Evolutionary conservation across 805 yeast genomes (phyloP).

Genomic region (Candida anglica): DNA sequence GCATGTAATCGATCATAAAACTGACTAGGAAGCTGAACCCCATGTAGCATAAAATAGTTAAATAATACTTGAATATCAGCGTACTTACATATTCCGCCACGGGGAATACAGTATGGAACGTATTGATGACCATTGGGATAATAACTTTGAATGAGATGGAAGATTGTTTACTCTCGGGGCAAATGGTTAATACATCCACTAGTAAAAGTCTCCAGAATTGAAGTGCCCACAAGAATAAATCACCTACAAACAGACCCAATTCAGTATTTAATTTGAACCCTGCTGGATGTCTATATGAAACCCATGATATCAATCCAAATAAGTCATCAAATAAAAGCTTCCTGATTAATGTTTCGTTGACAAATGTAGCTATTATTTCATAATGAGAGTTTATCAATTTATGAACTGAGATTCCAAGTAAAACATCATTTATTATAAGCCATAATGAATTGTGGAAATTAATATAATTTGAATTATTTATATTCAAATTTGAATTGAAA

Average conservation of each 20-base stretch:
- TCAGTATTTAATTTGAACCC: slow-evolving; percentile 91
- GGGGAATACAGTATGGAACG: not conserved
- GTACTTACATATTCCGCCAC: not conserved
- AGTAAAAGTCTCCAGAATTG: slow-evolving; percentile 50
- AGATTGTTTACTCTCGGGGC: too few species aligned
- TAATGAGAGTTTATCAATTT: slow-evolving; percentile 37
- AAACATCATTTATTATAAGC: slow-evolving; percentile 78
- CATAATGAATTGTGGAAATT: slow-evolving; percentile 82
- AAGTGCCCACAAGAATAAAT: slow-evolving; percentile 80
- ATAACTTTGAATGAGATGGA: not conserved
- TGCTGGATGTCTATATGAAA: slow-evolving; percentile 79
- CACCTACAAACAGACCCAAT: slow-evolving; percentile 81
- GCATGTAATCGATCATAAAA: slow-evolving; percentile 57
- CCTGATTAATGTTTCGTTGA: slow-evolving; percentile 30
- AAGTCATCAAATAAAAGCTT: slow-evolving; percentile 43
- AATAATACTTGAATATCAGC: slow-evolving; percentile 4
- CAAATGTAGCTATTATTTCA: slow-evolving; percentile 12
- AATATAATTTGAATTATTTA: slow-evolving; percentile 55
- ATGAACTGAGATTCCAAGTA: slow-evolving; percentile 64
- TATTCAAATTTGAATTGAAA: slow-evolving; percentile 32
- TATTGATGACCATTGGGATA: not conserved
- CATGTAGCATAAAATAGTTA: slow-evolving; percentile 22
- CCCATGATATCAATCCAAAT: slow-evolving; percentile 55
- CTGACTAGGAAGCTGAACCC: slow-evolving; percentile 71
- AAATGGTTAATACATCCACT: slow-evolving; percentile 4